phyloP scores from a whole-genome alignment of 345 rosid genomes.

The Camelina neglecta region DNA sequence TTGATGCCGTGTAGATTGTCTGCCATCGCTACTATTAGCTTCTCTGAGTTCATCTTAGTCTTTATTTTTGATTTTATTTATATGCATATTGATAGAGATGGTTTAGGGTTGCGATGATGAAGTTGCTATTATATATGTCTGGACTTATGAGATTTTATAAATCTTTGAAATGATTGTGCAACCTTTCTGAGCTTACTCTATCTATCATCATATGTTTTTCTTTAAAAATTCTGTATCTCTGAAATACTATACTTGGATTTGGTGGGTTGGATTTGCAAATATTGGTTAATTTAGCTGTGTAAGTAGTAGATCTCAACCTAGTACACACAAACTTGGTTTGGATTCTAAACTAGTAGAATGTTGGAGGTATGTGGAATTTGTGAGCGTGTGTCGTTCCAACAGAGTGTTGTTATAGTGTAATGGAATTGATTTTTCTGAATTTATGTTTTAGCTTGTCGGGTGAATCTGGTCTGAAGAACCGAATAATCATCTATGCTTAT shows the following conservation, averaged over 20 bases:
- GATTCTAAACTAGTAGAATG: too few relatives aligned
- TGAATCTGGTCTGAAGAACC: too few relatives aligned
- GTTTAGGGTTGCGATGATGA: conserved; percentile 30
- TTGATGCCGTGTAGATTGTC: conserved; percentile 51
- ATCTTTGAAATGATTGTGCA: conserved; percentile 37
- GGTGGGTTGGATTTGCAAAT: too few relatives aligned
- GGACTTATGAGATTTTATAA: conserved; percentile 43
- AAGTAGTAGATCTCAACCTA: too few relatives aligned
- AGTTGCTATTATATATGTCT: conserved; percentile 41
- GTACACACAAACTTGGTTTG: too few relatives aligned
- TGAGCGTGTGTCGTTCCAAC: too few relatives aligned
- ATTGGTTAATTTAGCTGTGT: too few relatives aligned
- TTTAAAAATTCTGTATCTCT: neutral
- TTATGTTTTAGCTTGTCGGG: too few relatives aligned
- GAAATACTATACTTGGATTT: neutral
- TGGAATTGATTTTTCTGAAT: too few relatives aligned
- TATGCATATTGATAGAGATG: neutral
- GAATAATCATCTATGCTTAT: too few relatives aligned
- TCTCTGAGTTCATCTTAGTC: conserved; percentile 31
- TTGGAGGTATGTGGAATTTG: too few relatives aligned
- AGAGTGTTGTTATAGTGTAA: too few relatives aligned
- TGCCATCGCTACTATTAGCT: conserved; percentile 33
- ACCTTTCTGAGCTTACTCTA: conserved; percentile 31
- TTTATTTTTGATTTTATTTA: accelerated
- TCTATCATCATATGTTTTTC: neutral